These are phyloP conservation scores for Hibiscus syriacus DNA, from an alignment of 345 rosid species.

Conservation along the genomic window DNA sequence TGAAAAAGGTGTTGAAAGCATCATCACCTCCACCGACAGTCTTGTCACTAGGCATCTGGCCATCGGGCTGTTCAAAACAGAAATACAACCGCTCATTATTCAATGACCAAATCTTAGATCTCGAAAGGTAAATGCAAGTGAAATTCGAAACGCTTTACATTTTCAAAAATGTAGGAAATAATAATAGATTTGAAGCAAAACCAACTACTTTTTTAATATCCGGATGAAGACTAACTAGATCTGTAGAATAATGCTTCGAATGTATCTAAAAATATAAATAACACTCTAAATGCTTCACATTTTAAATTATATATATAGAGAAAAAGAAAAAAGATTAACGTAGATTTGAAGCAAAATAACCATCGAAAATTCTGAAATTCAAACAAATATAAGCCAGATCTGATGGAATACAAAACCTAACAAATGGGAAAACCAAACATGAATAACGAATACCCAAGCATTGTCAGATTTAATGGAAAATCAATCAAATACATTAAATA, in stretches of 20 bases:
- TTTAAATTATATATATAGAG: no score
- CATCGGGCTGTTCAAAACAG: not conserved
- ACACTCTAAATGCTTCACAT: not conserved
- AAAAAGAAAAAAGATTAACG: not conserved
- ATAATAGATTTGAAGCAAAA: not conserved
- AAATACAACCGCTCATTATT: not conserved
- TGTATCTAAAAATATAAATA: not conserved
- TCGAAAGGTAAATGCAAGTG: not conserved
- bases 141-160: not conserved
- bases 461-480: not conserved
- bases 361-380: not conserved
- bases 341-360: not conserved
- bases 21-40: slow-evolving; percentile 71
- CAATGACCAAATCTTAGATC: not conserved
- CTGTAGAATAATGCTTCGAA: no score
- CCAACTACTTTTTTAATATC: not conserved
- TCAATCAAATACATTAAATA: not conserved
- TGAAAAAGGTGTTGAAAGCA: slow-evolving; percentile 81
- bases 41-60: slow-evolving; percentile 30
- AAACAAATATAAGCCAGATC: not conserved
- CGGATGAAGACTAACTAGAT: no score
- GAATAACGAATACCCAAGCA: not conserved
- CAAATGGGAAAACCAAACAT: not conserved
- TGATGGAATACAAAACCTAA: not conserved
- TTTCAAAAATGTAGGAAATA: not conserved